A percentile compares a stretch with the other conserved stretches of the same genome.
phyloP scores from a whole-genome alignment of 495 filamentous ascomycete species.

The Acidiella bohemica region DNA sequence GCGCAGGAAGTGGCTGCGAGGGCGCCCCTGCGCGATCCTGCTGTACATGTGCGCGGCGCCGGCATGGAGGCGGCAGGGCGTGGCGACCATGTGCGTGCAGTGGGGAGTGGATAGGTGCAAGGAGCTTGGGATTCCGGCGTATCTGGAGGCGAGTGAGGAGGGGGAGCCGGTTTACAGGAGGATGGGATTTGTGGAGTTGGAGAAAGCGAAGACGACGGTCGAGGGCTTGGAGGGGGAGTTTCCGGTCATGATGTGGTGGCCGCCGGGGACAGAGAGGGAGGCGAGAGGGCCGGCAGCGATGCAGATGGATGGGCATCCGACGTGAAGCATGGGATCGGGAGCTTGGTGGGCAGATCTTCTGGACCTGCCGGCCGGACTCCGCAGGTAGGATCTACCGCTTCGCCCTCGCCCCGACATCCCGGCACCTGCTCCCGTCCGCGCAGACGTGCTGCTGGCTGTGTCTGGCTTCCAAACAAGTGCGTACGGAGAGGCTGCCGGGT shows the following conservation, averaged over 20 bases:
- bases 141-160: slow-evolving; percentile 17
- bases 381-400: no score
- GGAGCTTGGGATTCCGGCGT: slow-evolving; percentile 11
- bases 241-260: slow-evolving; percentile 17
- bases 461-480: no score
- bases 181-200: slow-evolving; percentile 16
- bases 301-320: no score
- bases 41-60: slow-evolving; percentile 12
- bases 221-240: slow-evolving; percentile 4
- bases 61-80: slow-evolving; percentile 9
- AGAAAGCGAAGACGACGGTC: background rate
- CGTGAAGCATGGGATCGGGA: no score
- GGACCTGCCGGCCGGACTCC: no score
- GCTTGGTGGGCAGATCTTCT: no score
- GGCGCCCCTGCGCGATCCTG: slow-evolving; percentile 4
- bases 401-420: no score
- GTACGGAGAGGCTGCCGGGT: no score
- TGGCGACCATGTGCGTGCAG: slow-evolving; percentile 12
- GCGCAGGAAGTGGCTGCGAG: slow-evolving; percentile 7
- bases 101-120: slow-evolving; percentile 12
- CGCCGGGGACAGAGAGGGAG: slow-evolving; percentile 4
- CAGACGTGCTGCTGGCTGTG: no score
- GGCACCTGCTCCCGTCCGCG: no score
- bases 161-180: slow-evolving; percentile 10
- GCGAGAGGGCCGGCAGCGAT: background rate